Evolutionary conservation across 331 rosid species (phyloP), one percentile per base, ranked within the genome.

Genomic region (Quercus phellos): DNA sequence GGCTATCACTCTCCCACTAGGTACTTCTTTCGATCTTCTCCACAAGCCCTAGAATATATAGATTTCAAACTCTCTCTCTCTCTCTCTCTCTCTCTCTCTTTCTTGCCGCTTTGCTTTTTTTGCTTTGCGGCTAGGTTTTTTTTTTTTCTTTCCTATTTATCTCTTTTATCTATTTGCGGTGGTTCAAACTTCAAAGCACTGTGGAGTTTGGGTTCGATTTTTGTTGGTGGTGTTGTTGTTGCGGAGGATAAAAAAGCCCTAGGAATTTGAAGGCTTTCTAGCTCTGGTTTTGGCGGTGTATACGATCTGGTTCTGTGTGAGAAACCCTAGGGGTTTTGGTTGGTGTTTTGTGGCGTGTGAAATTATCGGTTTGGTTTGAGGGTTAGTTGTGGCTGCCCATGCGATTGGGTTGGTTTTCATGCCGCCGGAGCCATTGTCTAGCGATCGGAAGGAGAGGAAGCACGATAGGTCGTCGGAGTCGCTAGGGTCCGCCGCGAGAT

Each of bases 401-500:
- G 96, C 94, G 79, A 83, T 91, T 90, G 77, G 88, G 86, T 81
- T 86, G 88, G 64, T 85, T 84, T 95, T 90, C 90, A 96, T 96
- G 99, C 99, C 98, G 98, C 98, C 96, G 8, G 99, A 96, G 87
- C 94, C 98, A 72, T 76, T 96, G 80, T 93, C 97, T 79, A 93
- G 94, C 92, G 98, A 96, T 84, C 97, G 99, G 83, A 96, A 96
- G 91, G 97, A 96, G 94, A 93, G 98, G 97, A 96, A 90, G 97
- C 93, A 89, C 85, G 99, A 93, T 77, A 84, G 97, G 86, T 85
- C 97, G 83, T 85, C 97, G 19, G 99, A 95, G 66, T 84, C 98
- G 60, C 35, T 84, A 18, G 96, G 93, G 35, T 86, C 97, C 26
- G 94, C 85, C 68, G 87, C 89, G 10, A 85, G 98, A 93, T 96